Conservation (phyloP, 345 rosid genomes). For the Nasturtium officinale region DNA sequence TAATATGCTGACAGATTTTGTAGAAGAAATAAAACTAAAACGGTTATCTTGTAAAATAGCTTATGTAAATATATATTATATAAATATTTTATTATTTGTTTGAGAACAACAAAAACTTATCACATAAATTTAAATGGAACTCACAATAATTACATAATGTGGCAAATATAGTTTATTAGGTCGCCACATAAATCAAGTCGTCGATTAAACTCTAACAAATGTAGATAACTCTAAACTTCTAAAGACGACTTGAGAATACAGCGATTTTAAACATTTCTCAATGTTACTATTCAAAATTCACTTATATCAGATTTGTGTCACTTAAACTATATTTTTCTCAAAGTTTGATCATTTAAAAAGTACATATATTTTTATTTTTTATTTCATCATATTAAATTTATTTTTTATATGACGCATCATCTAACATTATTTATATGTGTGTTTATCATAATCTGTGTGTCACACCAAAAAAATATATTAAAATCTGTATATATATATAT, state of each 20-base stretch:
- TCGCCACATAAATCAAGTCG: background rate
- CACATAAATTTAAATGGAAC: background rate
- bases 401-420: background rate
- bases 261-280: background rate
- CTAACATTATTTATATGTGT: background rate
- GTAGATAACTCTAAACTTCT: background rate
- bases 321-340: background rate
- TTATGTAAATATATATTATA: too few relatives aligned
- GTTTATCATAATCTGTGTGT: too few relatives aligned
- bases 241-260: background rate
- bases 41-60: background rate
- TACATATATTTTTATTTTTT: background rate
- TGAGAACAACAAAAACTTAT: background rate
- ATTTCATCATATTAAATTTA: background rate
- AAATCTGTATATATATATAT: too few relatives aligned
- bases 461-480: too few relatives aligned
- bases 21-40: background rate
- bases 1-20: conserved; percentile 5
- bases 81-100: background rate
- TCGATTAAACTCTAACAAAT: background rate
- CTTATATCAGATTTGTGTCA: background rate
- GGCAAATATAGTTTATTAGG: background rate
- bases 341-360: background rate
- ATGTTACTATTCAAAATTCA: background rate
- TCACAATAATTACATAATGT: background rate